These are phyloP conservation scores for Colletotrichum noveboracense DNA, from an alignment of 2,329 filamentous ascomycete species.

Conservation along the genomic window DNA sequence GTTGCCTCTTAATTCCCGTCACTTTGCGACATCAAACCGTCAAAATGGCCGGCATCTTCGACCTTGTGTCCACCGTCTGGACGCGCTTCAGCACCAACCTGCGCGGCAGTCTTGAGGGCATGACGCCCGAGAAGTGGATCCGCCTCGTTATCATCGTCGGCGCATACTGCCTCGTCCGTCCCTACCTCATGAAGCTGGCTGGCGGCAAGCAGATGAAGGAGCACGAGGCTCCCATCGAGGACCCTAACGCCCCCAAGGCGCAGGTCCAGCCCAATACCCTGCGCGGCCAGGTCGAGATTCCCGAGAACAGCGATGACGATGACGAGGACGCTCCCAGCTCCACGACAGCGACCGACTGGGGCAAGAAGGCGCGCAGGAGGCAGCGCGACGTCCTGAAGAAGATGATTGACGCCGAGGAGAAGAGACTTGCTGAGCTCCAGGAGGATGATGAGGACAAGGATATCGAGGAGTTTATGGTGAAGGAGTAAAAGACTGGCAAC, in stretches of 20 bases:
- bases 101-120: conserved; percentile 50
- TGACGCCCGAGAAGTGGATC: conserved; percentile 63
- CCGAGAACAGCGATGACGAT: conserved; percentile 57
- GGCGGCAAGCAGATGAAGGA: conserved; percentile 67
- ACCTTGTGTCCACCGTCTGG: conserved; percentile 8
- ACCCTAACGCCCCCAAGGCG: conserved; percentile 50
- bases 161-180: conserved; percentile 75
- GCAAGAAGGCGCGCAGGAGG: conserved; percentile 71
- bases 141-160: conserved; percentile 70
- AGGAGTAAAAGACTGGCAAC: neutral
- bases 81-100: conserved; percentile 48
- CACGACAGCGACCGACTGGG: conserved; percentile 64
- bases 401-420: conserved; percentile 67
- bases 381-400: conserved; percentile 72
- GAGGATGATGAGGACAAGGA: conserved; percentile 77
- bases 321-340: conserved; percentile 52
- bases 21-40: neutral
- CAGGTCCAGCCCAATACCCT: conserved; percentile 70
- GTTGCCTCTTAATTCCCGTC: neutral
- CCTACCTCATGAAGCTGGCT: conserved; percentile 74
- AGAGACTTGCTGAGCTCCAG: conserved; percentile 55
- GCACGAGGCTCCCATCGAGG: conserved; percentile 56
- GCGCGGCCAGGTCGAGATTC: conserved; percentile 59
- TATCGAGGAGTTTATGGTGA: conserved; percentile 70
- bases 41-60: conserved; percentile 10